These are phyloP conservation scores for Melampsora americana DNA, from an alignment of 1,284 basidiomycete species.

Conservation along the genomic window DNA sequence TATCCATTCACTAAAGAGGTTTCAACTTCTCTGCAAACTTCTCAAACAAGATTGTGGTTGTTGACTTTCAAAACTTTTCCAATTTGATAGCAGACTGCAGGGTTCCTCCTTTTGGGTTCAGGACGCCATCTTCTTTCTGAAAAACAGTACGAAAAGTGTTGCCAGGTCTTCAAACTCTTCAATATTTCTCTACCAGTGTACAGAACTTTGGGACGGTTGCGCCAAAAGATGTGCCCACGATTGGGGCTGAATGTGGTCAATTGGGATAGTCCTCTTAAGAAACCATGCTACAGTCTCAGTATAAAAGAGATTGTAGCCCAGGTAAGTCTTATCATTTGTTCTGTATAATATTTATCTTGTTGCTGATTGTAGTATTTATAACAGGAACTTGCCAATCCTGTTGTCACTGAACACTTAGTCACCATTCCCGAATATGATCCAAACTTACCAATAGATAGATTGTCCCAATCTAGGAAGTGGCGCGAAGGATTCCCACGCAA, in stretches of 20 bases:
- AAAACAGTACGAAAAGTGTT: too few relatives aligned
- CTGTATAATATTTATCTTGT: too few relatives aligned
- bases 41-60: too few relatives aligned
- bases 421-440: not conserved
- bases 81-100: too few relatives aligned
- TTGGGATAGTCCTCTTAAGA: not conserved
- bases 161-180: not conserved
- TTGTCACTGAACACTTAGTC: not conserved
- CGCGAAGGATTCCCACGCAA: not conserved
- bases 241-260: not conserved
- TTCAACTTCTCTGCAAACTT: too few relatives aligned
- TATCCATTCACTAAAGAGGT: too few relatives aligned
- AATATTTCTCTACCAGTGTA: not conserved
- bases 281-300: not conserved
- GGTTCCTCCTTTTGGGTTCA: too few relatives aligned
- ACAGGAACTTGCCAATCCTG: conserved; percentile 18
- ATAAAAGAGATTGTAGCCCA: not conserved
- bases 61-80: too few relatives aligned
- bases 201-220: not conserved
- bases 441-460: not conserved
- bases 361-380: not conserved
- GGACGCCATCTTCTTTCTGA: not conserved
- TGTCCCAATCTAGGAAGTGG: conserved; percentile 22
- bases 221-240: not conserved
- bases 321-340: too few relatives aligned